Evolutionary conservation across 2,329 filamentous ascomycete species (phyloP).

Genomic region (Colletotrichum salicis): DNA sequence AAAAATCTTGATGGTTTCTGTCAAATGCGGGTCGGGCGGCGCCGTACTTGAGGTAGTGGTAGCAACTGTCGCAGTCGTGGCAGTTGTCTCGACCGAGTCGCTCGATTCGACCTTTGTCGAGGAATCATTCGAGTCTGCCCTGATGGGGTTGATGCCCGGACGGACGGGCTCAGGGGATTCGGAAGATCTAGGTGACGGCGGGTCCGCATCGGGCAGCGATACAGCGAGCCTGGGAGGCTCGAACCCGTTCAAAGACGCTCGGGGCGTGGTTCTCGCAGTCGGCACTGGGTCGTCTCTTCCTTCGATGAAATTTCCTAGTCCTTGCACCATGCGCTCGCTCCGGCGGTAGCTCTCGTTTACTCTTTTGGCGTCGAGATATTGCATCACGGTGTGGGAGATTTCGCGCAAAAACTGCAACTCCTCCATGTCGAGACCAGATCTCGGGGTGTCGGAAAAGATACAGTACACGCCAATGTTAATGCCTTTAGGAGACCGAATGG

Average conservation of each 20-base stretch:
- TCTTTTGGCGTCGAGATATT: constrained; percentile 49
- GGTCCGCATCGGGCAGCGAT: constrained; percentile 1
- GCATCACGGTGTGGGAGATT: constrained; percentile 49
- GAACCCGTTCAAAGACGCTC: constrained; percentile 11
- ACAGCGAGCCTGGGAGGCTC: neutral
- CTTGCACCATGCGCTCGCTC: constrained; percentile 50
- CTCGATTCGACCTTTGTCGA: constrained; percentile 25
- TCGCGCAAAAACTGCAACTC: constrained; percentile 43
- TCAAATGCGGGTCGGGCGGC: constrained; percentile 32
- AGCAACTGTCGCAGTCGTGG: constrained; percentile 21
- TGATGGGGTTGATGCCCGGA: constrained; percentile 27
- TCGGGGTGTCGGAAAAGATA: constrained; percentile 43
- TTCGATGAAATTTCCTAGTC: constrained; percentile 50
- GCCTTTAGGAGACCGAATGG: constrained; percentile 51
- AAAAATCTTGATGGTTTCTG: constrained; percentile 45
- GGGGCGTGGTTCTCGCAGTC: constrained; percentile 1
- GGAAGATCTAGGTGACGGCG: neutral
- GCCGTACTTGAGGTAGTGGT: constrained; percentile 32
- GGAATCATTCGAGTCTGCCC: neutral
- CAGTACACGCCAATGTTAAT: constrained; percentile 56
- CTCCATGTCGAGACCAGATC: constrained; percentile 42
- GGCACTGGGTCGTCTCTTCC: constrained; percentile 38
- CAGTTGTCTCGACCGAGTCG: constrained; percentile 30
- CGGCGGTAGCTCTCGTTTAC: constrained; percentile 44
- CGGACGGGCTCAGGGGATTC: constrained; percentile 3